Conservation (phyloP, 345 rosid species). For the Clarkia xantiana region DNA sequence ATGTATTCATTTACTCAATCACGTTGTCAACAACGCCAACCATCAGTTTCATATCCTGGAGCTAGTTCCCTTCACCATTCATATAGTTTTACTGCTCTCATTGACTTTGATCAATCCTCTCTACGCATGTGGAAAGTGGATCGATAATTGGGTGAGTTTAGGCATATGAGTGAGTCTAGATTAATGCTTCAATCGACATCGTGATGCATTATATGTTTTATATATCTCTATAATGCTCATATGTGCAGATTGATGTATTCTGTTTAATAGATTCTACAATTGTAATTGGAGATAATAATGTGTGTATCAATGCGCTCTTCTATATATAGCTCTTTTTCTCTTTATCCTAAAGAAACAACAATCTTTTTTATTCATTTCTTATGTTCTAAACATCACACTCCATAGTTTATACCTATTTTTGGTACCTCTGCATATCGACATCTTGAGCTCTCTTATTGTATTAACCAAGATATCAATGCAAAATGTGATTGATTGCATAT, state of each 20-base stretch:
- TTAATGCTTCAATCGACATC: not conserved
- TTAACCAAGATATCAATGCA: no score
- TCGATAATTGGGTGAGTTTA: constrained; percentile 54
- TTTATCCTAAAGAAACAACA: not conserved
- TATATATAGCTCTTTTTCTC: not conserved
- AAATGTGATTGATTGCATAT: no score
- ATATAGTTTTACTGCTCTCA: no score
- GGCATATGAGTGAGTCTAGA: constrained; percentile 52
- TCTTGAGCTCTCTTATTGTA: no score
- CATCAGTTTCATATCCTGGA: no score
- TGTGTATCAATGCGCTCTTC: constrained; percentile 59
- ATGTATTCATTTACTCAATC: no score
- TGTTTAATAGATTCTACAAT: constrained; percentile 58
- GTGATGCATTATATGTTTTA: not conserved
- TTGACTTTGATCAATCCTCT: constrained; percentile 72
- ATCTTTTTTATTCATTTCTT: not conserved
- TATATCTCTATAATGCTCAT: not conserved
- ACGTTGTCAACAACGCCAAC: no score
- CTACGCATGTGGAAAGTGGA: constrained; percentile 80
- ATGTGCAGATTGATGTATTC: constrained; percentile 45
- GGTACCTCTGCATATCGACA: no score
- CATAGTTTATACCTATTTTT: no score
- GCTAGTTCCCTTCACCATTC: no score
- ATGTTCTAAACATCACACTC: not conserved
- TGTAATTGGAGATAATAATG: constrained; percentile 87